Conservation (phyloP, 2,329 filamentous ascomycete genomes). For the Mycocentrospora acerina region DNA sequence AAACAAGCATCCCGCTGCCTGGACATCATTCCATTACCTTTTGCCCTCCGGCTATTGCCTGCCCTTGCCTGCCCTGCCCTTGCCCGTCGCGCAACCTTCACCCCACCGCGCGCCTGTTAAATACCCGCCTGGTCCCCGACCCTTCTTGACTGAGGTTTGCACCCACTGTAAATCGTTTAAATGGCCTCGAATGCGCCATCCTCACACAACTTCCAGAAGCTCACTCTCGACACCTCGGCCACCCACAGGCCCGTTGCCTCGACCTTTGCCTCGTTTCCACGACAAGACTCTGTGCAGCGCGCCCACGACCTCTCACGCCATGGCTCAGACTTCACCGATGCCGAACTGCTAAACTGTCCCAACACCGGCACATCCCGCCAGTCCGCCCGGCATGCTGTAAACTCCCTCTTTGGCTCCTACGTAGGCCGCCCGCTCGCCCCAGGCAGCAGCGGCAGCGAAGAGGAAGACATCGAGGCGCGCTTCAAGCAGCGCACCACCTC, state of each 20-base stretch:
- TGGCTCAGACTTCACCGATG: slow-evolving; percentile 17
- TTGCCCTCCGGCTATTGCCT: slow-evolving; percentile 29
- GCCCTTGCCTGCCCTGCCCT: slow-evolving; percentile 22
- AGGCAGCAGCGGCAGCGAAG: slow-evolving; percentile 28
- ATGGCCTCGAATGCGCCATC: slow-evolving; percentile 43
- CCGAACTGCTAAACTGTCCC: slow-evolving; percentile 19
- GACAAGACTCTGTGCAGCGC: slow-evolving; percentile 27
- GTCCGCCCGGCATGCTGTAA: slow-evolving; percentile 18
- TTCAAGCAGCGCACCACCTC: slow-evolving; percentile 40
- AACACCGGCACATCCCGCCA: slow-evolving; percentile 19
- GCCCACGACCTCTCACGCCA: slow-evolving; percentile 24
- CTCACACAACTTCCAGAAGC: slow-evolving; percentile 46
- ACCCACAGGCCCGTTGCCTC: slow-evolving; percentile 38
- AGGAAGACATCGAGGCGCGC: slow-evolving; percentile 27
- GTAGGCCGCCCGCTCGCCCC: slow-evolving; percentile 20
- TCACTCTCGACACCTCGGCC: slow-evolving; percentile 43
- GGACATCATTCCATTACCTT: slow-evolving; percentile 22
- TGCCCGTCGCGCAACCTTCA: slow-evolving; percentile 27
- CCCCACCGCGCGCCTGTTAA: slow-evolving; percentile 33
- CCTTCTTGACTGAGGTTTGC: slow-evolving; percentile 31
- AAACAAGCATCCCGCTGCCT: slow-evolving; percentile 16
- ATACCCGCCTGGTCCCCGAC: slow-evolving; percentile 23
- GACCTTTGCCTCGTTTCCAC: slow-evolving; percentile 40
- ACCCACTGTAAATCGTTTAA: slow-evolving; percentile 36
- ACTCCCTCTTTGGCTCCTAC: slow-evolving; percentile 17